phyloP scores from a whole-genome alignment of 345 rosid genomes.

The Hibiscus tridactylites region DNA sequence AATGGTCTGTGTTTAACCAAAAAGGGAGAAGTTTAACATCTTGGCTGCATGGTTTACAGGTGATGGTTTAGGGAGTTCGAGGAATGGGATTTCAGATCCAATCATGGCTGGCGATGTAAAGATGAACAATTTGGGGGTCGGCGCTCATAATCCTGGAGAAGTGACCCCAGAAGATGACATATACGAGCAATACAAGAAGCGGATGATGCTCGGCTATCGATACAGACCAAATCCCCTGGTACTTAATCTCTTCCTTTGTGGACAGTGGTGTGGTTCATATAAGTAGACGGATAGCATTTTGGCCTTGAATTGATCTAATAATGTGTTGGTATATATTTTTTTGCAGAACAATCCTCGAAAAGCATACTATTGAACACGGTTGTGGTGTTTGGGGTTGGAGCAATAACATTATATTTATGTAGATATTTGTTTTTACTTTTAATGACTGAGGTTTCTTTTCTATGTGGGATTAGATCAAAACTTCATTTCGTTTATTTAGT shows the following conservation, averaged over 20 bases:
- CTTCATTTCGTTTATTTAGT: background rate
- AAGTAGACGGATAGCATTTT: background rate
- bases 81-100: slow-evolving; percentile 87
- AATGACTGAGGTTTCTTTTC: too few relatives aligned
- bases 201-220: slow-evolving; percentile 99
- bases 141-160: slow-evolving; percentile 89
- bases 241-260: background rate
- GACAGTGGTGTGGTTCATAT: background rate
- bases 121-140: slow-evolving; percentile 86
- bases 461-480: background rate
- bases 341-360: slow-evolving; percentile 70
- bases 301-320: background rate
- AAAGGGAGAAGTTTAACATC: background rate
- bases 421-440: background rate
- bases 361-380: slow-evolving; percentile 41
- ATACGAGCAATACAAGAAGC: slow-evolving; percentile 98
- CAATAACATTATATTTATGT: background rate
- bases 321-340: background rate
- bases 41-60: slow-evolving; percentile 39
- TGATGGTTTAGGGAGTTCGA: slow-evolving; percentile 95
- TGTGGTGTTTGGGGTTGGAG: background rate
- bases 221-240: slow-evolving; percentile 97
- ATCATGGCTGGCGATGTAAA: slow-evolving; percentile 82
- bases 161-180: slow-evolving; percentile 89
- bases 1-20: too few relatives aligned